A percentile compares a stretch with the other conserved stretches of the same genome.
phyloP scores from a whole-genome alignment of 2,329 filamentous ascomycete genomes.

The Emergomyces pasteurianus region DNA sequence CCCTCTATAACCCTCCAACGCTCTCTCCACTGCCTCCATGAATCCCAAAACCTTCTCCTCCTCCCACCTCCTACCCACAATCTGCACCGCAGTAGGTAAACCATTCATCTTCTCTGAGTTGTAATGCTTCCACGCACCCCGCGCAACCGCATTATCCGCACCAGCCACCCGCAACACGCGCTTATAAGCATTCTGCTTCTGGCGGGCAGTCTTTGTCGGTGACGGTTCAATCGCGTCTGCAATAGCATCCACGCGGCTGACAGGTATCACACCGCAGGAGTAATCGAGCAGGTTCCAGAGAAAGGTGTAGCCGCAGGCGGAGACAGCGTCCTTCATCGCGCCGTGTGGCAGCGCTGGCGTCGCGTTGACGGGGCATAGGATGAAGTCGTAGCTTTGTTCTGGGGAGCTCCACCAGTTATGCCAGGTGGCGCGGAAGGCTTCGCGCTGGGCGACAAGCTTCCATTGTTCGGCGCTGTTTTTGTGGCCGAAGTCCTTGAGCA shows the following conservation, averaged over 20 bases:
- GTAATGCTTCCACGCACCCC: constrained; percentile 77
- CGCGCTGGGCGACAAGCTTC: constrained; percentile 64
- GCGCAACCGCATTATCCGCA: constrained; percentile 64
- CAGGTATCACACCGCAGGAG: constrained; percentile 66
- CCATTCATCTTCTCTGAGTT: constrained; percentile 74
- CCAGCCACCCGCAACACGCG: constrained; percentile 24
- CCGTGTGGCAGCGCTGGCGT: constrained; percentile 79
- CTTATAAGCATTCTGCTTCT: constrained; percentile 37
- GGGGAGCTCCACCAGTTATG: constrained; percentile 73
- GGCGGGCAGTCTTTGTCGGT: constrained; percentile 14
- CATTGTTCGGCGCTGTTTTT: constrained; percentile 71
- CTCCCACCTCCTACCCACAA: constrained; percentile 66
- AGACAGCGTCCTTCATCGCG: constrained; percentile 74
- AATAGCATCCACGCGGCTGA: constrained; percentile 66
- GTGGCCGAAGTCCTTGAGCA: constrained; percentile 60
- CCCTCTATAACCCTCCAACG: constrained; percentile 42
- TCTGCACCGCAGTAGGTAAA: constrained; percentile 73
- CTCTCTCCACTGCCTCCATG: constrained; percentile 69
- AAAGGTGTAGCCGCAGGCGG: constrained; percentile 86
- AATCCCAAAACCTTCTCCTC: constrained; percentile 78
- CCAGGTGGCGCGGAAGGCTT: constrained; percentile 65
- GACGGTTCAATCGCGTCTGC: constrained; percentile 51
- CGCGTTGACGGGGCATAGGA: constrained; percentile 76
- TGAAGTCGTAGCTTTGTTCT: constrained; percentile 60
- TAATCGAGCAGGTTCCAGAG: constrained; percentile 92